phyloP scores from a whole-genome alignment of 2,329 filamentous ascomycete genomes.

The Pseudogymnoascus sp. region DNA sequence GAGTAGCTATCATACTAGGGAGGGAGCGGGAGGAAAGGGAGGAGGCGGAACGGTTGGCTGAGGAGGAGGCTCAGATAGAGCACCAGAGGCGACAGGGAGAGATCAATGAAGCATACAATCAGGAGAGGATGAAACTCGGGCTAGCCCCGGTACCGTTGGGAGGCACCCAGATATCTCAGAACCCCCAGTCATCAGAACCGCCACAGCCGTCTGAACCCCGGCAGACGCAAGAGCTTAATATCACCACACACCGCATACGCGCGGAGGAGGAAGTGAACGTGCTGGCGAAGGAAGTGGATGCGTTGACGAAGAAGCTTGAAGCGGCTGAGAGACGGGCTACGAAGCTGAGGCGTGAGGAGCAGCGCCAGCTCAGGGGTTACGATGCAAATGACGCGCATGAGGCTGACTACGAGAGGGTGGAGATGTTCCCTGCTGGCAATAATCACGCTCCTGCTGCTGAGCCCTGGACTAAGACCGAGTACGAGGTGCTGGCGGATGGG shows the following conservation, averaged over 20 bases:
- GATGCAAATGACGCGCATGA: not conserved
- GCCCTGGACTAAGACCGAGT: conserved; percentile 2
- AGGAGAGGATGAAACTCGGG: not conserved
- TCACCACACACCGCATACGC: not conserved
- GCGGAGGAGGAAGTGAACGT: not conserved
- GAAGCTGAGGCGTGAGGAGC: not conserved
- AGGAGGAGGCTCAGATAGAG: not conserved
- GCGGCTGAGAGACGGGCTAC: not conserved
- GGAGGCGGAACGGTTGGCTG: not conserved
- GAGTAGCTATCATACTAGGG: not conserved
- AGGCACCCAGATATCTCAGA: not conserved
- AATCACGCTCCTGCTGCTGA: not conserved
- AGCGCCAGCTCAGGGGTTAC: not conserved
- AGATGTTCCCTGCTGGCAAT: conserved; percentile 17
- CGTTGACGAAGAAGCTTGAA: not conserved
- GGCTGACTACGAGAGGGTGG: conserved; percentile 8
- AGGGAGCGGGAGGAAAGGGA: not conserved
- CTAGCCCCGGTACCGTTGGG: not conserved
- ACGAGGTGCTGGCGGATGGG: not conserved
- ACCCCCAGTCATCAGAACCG: not conserved
- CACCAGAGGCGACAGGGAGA: not conserved
- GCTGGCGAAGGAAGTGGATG: not conserved
- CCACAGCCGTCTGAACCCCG: not conserved
- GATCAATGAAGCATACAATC: not conserved
- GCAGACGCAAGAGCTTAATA: not conserved